These are phyloP conservation scores for Glaciozyma antarctica DNA, from an alignment of 768 basidiomycete genomes.

Conservation along the genomic window DNA sequence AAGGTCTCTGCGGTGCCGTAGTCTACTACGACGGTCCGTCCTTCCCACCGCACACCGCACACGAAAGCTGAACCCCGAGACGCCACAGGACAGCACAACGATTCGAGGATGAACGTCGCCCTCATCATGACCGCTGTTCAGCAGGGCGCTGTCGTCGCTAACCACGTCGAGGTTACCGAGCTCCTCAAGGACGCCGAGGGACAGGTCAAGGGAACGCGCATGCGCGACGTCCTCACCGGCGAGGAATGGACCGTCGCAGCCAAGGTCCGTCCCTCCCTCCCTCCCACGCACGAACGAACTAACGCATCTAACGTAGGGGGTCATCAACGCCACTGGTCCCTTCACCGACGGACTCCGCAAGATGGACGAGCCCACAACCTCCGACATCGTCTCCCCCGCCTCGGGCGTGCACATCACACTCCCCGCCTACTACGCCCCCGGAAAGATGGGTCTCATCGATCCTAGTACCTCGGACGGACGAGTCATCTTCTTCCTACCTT, in stretches of 20 bases:
- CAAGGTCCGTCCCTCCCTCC: conserved; percentile 46
- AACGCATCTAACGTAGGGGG: conserved; percentile 52
- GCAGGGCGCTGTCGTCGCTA: conserved; percentile 74
- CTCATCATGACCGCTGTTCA: conserved; percentile 90
- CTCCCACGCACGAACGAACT: background rate
- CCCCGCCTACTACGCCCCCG: conserved; percentile 90
- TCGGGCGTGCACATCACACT: conserved; percentile 93
- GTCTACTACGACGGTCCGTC: conserved; percentile 87
- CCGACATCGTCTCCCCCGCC: conserved; percentile 82
- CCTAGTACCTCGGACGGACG: conserved; percentile 91
- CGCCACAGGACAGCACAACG: conserved; percentile 84
- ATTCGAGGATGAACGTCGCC: conserved; percentile 95
- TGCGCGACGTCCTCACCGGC: conserved; percentile 74
- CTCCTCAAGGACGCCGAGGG: conserved; percentile 54
- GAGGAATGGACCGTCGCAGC: conserved; percentile 71
- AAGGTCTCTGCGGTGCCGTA: conserved; percentile 84
- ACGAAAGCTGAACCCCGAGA: background rate
- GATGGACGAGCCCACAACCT: conserved; percentile 52
- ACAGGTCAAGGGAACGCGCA: conserved; percentile 60
- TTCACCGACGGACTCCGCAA: conserved; percentile 76
- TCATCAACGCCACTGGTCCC: conserved; percentile 95
- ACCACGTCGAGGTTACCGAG: conserved; percentile 75
- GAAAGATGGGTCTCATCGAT: conserved; percentile 86
- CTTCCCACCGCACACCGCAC: background rate
- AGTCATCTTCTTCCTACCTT: conserved; percentile 97